Evolutionary conservation across 179 eudicot species (phyloP), one percentile per base, ranked within the genome.

Genomic region (Spinacia oleracea): DNA sequence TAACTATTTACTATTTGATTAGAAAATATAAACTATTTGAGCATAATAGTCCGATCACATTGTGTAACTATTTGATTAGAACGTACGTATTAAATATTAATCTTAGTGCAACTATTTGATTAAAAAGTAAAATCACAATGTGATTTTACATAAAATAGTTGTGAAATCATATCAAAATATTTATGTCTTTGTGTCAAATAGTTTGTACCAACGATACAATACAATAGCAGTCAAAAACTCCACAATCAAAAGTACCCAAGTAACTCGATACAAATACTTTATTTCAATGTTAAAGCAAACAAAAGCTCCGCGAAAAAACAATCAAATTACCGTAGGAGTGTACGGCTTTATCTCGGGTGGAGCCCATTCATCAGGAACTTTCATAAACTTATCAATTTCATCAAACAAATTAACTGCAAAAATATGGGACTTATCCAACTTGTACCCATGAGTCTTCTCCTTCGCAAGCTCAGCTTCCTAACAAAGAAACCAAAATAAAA

Each of bases 331-430:
- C 83, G 89, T 91, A 70, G 98, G 97, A 70, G 78, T 62, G 73
- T 96, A 96, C 12, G 97, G 97, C 78, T 88, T 91, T 51, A 86
- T 84, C 80, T 96, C 97, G 29, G 99, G 94, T 35, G 98, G 96
- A 38, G 99, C 96, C 99, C 99, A 96, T 77, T 93, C 94, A 80
- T 96, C 90, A 43, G 99, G 99, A 73, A 96, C 98, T 76, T 84
- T 91, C 94, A 89, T 81, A 77, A 88, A 96, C 89, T 89, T 93
- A 45, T 93, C 98, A 32, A 96, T 86, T 55, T 96, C 99, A 77
- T 92, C 92, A 75, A 93, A 96, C 89, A 89, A 73, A 81, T 91
- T 96, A 1, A 96, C 98, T 77, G 91, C 84, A 87, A 95, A 91
- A 69, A 93, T 83, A 80, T 96, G 99, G 0, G 97, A 84, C 78